Evolutionary conservation across 106 monocot genomes (phyloP).

Genomic region (Dioscorea dumetorum): DNA sequence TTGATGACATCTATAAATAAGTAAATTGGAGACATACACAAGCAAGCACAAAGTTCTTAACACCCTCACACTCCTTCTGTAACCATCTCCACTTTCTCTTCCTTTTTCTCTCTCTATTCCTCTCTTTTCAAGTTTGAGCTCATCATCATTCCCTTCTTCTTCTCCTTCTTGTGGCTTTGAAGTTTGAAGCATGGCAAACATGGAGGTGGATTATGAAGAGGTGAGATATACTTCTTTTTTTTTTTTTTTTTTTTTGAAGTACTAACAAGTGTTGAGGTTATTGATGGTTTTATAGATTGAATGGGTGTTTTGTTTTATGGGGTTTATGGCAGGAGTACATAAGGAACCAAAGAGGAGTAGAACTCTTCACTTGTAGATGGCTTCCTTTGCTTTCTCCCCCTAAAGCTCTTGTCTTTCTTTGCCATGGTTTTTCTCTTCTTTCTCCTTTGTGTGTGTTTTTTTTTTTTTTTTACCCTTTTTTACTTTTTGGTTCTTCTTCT

Average conservation of each 20-base stretch:
- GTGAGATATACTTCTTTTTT: too few relatives aligned
- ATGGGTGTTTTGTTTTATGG: neutral
- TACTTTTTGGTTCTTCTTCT: neutral
- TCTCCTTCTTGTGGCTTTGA: neutral
- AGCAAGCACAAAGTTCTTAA: neutral
- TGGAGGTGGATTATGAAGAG: slow-evolving; percentile 68
- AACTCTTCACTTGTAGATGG: slow-evolving; percentile 94
- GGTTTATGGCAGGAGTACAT: slow-evolving; percentile 46
- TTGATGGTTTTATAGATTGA: too few relatives aligned
- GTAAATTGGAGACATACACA: too few relatives aligned
- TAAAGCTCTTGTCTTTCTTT: slow-evolving; percentile 92
- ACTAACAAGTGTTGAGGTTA: neutral
- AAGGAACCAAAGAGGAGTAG: slow-evolving; percentile 74
- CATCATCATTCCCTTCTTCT: too few relatives aligned
- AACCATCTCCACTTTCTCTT: neutral
- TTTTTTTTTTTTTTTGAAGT: neutral
- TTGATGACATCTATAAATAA: neutral
- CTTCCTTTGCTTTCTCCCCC: slow-evolving; percentile 46
- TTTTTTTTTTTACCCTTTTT: neutral
- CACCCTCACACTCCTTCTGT: neutral
- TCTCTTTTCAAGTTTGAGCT: neutral
- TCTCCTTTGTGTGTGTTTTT: neutral
- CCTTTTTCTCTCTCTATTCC: slow-evolving; percentile 8
- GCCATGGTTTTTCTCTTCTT: slow-evolving; percentile 54
- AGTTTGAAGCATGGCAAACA: slow-evolving; percentile 3